phyloP scores from a whole-genome alignment of 2,329 filamentous ascomycete species.

The Fusarium torulosum region DNA sequence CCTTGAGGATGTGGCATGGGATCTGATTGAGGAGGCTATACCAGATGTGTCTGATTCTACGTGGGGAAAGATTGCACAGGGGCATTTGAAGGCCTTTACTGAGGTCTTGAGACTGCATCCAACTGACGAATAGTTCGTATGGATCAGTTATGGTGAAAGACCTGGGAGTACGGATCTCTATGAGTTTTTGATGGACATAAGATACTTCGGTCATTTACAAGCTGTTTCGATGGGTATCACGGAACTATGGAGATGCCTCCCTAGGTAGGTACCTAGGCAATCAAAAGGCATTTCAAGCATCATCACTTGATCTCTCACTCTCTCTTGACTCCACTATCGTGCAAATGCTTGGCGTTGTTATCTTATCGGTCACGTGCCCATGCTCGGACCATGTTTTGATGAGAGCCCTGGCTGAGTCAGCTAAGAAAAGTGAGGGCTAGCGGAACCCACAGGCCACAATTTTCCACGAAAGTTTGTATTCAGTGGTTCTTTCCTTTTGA shows the following conservation, averaged over 20 bases:
- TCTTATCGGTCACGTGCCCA: background rate
- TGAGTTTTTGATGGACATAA: background rate
- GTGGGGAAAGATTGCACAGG: conserved; percentile 52
- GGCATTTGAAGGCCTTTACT: conserved; percentile 47
- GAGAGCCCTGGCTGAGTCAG: conserved; percentile 46
- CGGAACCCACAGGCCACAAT: conserved; percentile 44
- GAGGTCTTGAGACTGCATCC: conserved; percentile 42
- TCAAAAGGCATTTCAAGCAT: background rate
- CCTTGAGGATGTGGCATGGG: conserved; percentile 52
- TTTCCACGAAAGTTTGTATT: conserved; percentile 27
- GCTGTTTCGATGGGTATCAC: background rate
- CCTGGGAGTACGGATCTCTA: background rate
- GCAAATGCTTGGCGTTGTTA: background rate
- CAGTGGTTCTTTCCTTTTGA: conserved; percentile 29
- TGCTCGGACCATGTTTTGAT: background rate
- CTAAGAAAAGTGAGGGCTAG: conserved; percentile 15
- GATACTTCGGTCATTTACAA: background rate
- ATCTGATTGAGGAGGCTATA: conserved; percentile 49
- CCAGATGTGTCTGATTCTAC: conserved; percentile 43
- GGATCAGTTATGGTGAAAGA: background rate
- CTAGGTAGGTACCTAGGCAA: too few species aligned
- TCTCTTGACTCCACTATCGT: background rate
- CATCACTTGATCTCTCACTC: too few species aligned
- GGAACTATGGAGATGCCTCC: background rate
- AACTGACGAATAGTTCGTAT: conserved; percentile 10